Base-by-base conservation (phyloP, 768 basidiomycete genomes). In the Leccinum ochraceum region DNA sequence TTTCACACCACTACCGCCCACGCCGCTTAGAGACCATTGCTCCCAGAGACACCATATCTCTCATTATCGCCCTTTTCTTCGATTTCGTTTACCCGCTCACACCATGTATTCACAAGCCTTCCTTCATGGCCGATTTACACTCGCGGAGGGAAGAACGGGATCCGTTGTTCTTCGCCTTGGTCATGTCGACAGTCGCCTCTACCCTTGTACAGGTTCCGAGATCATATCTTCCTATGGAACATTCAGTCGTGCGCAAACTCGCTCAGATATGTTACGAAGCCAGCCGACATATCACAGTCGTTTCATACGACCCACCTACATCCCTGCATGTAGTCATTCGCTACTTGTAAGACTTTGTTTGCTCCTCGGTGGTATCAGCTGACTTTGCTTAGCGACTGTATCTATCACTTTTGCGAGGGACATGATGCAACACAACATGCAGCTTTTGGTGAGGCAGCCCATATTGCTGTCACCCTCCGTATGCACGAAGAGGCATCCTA, bases 61-160 rank as follows among this genome's bases (percentile, higher is more conserved):
- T 91, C 60, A 90, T 96, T 66, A 87, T 95, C 63, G 83, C 88
- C 42, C 83, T 95, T 13, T 97, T 94, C 78, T 96, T 95, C 71
- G 94, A 95, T 73, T 96, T 92, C 71, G 92, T 95, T 53, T 94
- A 94, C 74, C 90, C 92, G 9, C 81, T 96, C 34, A 95, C 92
- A 9, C 94, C 94, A 6, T 94, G 91, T 73, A 78, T 97, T 49
- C 95, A 97, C 77, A 90, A 90, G 69, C 92, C 92, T 28, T 91
- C 90, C 2, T 95, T 95, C 73, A 88, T 94, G 85, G 88, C 90
- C n/a, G 94, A 94, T 76, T 79, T 97, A 32, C 86, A 88, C 63
- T 79, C 85, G 0, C 84, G 84, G 48, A 76, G 92, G 60, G 94
- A 95, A 76, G 92, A 95, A 69, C 83, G 86, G 20, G 91, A 95